These are phyloP conservation scores for Mentha longifolia DNA, from an alignment of 257 asterid genomes.

Conservation along the genomic window DNA sequence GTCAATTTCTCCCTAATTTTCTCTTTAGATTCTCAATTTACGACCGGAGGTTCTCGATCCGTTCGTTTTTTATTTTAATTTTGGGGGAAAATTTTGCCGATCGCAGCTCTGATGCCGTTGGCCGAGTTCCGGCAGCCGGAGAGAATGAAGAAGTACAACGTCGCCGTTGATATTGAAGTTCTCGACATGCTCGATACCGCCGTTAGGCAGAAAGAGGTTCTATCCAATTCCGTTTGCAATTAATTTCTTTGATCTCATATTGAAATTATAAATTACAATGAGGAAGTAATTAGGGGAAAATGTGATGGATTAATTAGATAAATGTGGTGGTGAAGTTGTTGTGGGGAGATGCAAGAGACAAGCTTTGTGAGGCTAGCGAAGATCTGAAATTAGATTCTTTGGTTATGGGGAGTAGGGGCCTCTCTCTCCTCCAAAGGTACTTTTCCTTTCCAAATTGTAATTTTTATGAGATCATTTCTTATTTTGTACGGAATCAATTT, in stretches of 20 bases:
- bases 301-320: conserved; percentile 47
- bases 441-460: too few species aligned
- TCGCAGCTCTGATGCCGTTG: conserved; percentile 79
- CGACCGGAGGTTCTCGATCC: neutral
- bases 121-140: conserved; percentile 80
- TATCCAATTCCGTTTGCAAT: too few species aligned
- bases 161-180: conserved; percentile 65
- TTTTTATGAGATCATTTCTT: neutral
- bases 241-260: neutral
- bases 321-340: conserved; percentile 61
- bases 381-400: conserved; percentile 70
- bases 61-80: neutral
- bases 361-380: conserved; percentile 61
- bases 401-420: conserved; percentile 92
- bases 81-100: neutral
- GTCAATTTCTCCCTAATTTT: conserved; percentile 25
- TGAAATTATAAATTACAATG: neutral
- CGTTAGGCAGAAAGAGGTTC: conserved; percentile 84
- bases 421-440: conserved; percentile 61
- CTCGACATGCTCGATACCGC: conserved; percentile 91
- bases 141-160: conserved; percentile 67
- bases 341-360: conserved; percentile 96
- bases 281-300: neutral
- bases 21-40: neutral
- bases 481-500: neutral